These are phyloP conservation scores for Chaetomiaceae sp. DNA, from an alignment of 2,329 filamentous ascomycete genomes.

Conservation along the genomic window DNA sequence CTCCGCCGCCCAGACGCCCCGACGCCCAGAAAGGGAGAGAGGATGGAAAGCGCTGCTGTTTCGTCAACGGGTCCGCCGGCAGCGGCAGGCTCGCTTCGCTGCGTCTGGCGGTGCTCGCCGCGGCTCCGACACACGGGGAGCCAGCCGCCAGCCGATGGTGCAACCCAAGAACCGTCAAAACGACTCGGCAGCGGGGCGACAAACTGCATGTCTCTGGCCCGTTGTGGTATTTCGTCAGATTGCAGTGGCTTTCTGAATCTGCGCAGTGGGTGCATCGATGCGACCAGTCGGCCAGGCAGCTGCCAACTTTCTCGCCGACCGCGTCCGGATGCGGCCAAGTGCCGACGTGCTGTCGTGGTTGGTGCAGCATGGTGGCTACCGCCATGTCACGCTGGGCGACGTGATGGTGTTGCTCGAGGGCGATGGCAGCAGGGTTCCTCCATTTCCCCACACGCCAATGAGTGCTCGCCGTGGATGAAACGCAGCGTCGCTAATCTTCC, in stretches of 20 bases:
- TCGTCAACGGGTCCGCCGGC: neutral
- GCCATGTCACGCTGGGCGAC: constrained; percentile 10
- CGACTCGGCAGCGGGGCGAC: neutral
- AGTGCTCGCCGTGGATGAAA: constrained; percentile 12
- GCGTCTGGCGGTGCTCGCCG: constrained; percentile 5
- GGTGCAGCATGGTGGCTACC: neutral
- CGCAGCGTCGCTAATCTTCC: constrained; percentile 13
- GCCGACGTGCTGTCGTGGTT: constrained; percentile 4
- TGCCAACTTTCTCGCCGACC: constrained; percentile 3
- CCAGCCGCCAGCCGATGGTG: constrained; percentile 7
- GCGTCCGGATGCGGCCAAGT: constrained; percentile 15
- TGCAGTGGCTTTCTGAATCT: constrained; percentile 8
- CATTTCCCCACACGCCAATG: no score
- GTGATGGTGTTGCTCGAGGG: neutral
- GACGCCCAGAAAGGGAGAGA: no score
- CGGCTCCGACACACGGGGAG: constrained; percentile 2
- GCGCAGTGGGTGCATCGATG: constrained; percentile 15
- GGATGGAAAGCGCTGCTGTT: no score
- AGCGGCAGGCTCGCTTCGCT: constrained; percentile 7
- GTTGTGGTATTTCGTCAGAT: no score
- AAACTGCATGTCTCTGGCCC: no score
- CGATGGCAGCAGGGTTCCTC: neutral
- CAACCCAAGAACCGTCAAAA: neutral
- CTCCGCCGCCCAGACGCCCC: no score
- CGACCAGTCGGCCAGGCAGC: constrained; percentile 6